Conservation (phyloP, 768 basidiomycete species). For the Aureoboletus auriporus region DNA sequence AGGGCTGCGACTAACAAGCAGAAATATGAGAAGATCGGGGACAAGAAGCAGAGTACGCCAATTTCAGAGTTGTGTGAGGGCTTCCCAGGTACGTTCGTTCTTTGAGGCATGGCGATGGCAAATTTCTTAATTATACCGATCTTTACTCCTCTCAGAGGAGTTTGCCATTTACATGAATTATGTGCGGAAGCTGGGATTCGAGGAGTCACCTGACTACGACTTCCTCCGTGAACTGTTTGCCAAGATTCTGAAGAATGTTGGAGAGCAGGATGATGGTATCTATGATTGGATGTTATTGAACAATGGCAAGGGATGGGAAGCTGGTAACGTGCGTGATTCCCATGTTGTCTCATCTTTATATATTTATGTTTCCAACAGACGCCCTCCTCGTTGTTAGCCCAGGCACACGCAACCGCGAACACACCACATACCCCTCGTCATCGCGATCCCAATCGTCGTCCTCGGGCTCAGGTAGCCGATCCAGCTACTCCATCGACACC, state of each 20-base stretch:
- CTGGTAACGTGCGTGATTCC: slow-evolving; percentile 59
- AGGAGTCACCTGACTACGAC: slow-evolving; percentile 96
- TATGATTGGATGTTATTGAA: slow-evolving; percentile 98
- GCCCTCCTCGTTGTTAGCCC: slow-evolving; percentile 40
- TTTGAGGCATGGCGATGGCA: not conserved
- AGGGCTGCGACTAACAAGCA: slow-evolving; percentile 99
- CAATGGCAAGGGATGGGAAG: slow-evolving; percentile 95
- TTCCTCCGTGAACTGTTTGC: slow-evolving; percentile 93
- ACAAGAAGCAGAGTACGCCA: slow-evolving; percentile 94
- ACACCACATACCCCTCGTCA: slow-evolving; percentile 50
- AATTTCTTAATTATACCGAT: slow-evolving; percentile 2
- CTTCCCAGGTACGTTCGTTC: slow-evolving; percentile 67
- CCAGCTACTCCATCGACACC: slow-evolving; percentile 51
- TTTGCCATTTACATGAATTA: slow-evolving; percentile 99
- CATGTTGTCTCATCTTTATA: not conserved
- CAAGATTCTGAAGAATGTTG: slow-evolving; percentile 83
- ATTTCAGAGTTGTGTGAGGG: slow-evolving; percentile 95
- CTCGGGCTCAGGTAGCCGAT: slow-evolving; percentile 51
- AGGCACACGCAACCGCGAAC: slow-evolving; percentile 54
- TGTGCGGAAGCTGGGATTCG: slow-evolving; percentile 96
- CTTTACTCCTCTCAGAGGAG: slow-evolving; percentile 53
- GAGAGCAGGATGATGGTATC: slow-evolving; percentile 86
- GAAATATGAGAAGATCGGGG: slow-evolving; percentile 99
- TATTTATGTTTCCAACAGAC: slow-evolving; percentile 30
- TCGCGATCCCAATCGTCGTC: slow-evolving; percentile 51